Evolutionary conservation across 2,329 filamentous ascomycete species (phyloP).

Genomic region (Colletotrichum zoysiae): DNA sequence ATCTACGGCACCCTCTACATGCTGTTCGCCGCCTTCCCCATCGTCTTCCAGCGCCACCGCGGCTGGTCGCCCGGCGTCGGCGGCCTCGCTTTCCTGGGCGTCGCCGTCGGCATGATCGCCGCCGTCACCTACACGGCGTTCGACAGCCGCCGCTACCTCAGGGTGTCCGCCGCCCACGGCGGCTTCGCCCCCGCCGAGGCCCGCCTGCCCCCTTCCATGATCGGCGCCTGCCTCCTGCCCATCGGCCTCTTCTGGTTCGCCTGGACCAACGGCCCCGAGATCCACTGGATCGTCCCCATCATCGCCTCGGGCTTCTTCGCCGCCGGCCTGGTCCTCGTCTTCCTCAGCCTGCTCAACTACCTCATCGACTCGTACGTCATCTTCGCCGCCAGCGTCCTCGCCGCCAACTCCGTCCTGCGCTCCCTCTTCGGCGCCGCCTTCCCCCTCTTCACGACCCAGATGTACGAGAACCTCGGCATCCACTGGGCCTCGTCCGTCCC

Average conservation of each 20-base stretch:
- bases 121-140: conserved; percentile 63
- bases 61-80: conserved; percentile 71
- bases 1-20: conserved; percentile 70
- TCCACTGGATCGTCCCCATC: conserved; percentile 64
- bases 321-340: conserved; percentile 62
- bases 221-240: conserved; percentile 67
- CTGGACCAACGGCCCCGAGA: conserved; percentile 64
- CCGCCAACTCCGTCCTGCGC: conserved; percentile 78
- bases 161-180: conserved; percentile 52
- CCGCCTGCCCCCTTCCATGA: conserved; percentile 65
- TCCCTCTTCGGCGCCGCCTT: conserved; percentile 80
- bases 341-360: conserved; percentile 67
- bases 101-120: conserved; percentile 74
- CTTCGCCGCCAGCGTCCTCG: conserved; percentile 81
- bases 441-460: conserved; percentile 76
- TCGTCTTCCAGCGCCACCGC: conserved; percentile 73
- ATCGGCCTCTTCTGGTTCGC: conserved; percentile 70
- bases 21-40: conserved; percentile 72
- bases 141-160: conserved; percentile 59
- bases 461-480: conserved; percentile 72
- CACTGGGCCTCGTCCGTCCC: conserved; percentile 83
- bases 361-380: conserved; percentile 70
- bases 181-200: conserved; percentile 70
- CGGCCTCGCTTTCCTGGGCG: conserved; percentile 76
- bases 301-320: conserved; percentile 52